Conservation (phyloP, 495 filamentous ascomycete genomes). For the Penicillium egyptiacum region DNA sequence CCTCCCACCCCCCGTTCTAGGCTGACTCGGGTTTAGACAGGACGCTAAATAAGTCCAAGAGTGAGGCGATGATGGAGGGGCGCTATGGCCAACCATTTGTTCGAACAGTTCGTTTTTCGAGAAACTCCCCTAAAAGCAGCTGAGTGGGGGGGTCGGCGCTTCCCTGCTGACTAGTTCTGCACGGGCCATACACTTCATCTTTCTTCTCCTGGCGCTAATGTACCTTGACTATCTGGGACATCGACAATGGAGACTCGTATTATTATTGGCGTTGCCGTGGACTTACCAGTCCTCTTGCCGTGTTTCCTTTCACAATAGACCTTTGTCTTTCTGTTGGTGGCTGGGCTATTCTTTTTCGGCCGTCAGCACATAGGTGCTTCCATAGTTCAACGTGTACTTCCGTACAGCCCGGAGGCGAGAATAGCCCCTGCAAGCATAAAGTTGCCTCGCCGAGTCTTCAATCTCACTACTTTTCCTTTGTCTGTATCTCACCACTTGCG, state of each 20-base stretch:
- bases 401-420: neutral
- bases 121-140: slow-evolving; percentile 1
- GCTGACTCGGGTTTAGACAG: slow-evolving; percentile 7
- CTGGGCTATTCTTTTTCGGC: neutral
- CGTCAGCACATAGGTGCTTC: neutral
- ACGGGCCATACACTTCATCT: slow-evolving; percentile 14
- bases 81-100: slow-evolving; percentile 16
- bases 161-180: slow-evolving; percentile 9
- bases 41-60: neutral
- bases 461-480: slow-evolving; percentile 6
- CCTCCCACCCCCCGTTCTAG: neutral
- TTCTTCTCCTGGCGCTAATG: slow-evolving; percentile 17
- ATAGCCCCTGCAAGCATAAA: slow-evolving; percentile 1
- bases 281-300: neutral
- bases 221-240: slow-evolving; percentile 10
- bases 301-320: neutral
- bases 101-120: slow-evolving; percentile 9
- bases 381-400: neutral
- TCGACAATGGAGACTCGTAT: neutral
- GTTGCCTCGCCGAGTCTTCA: slow-evolving; percentile 2
- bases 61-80: slow-evolving; percentile 18
- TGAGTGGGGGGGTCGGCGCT: slow-evolving; percentile 1
- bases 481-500: slow-evolving; percentile 9
- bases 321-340: slow-evolving; percentile 1
- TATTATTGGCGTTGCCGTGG: slow-evolving; percentile 1